Percentiles rank a stretch among this genome's conserved stretches.
Conservation (phyloP, 306 rosid genomes). For the Mucuna pruriens region DNA sequence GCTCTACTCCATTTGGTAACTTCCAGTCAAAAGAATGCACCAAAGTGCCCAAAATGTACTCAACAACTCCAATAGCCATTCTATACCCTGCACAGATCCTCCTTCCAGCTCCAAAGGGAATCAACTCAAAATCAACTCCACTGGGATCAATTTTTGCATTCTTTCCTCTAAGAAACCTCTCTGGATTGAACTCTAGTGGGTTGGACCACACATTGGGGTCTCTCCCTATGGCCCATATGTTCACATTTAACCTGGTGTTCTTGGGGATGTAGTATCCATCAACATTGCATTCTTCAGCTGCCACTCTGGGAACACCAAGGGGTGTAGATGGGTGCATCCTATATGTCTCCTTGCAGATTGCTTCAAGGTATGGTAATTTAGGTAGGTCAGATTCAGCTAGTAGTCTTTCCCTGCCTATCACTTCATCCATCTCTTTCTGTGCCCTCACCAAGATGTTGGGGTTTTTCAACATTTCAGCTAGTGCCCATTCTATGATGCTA, state of each 20-base stretch:
- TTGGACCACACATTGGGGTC: slow-evolving; percentile 55
- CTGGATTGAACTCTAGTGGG: slow-evolving; percentile 53
- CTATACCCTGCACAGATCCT: slow-evolving; percentile 58
- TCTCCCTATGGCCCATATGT: slow-evolving; percentile 61
- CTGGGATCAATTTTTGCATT: slow-evolving; percentile 38
- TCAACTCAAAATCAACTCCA: slow-evolving; percentile 55
- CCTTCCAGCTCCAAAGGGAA: slow-evolving; percentile 61
- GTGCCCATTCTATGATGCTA: slow-evolving; percentile 62
- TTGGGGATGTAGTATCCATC: slow-evolving; percentile 55
- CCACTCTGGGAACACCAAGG: slow-evolving; percentile 51
- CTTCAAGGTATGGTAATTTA: slow-evolving; percentile 49
- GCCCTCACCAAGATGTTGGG: slow-evolving; percentile 45
- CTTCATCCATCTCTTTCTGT: slow-evolving; percentile 51
- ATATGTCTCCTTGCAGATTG: slow-evolving; percentile 58
- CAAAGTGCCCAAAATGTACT: slow-evolving; percentile 53
- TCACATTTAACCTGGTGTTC: slow-evolving; percentile 52
- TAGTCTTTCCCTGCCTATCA: slow-evolving; percentile 39
- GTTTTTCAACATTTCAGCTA: slow-evolving; percentile 53
- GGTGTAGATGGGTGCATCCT: slow-evolving; percentile 61
- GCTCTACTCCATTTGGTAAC: slow-evolving; percentile 39
- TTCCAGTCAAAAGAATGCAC: slow-evolving; percentile 61
- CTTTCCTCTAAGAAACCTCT: slow-evolving; percentile 48
- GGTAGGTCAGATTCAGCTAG: slow-evolving; percentile 49
- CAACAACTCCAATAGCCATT: slow-evolving; percentile 50
- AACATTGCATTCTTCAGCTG: slow-evolving; percentile 48